Evolutionary conservation across 768 basidiomycete genomes (phyloP), one percentile per base, ranked within the genome.

Genomic region (Auriscalpium vulgare): DNA sequence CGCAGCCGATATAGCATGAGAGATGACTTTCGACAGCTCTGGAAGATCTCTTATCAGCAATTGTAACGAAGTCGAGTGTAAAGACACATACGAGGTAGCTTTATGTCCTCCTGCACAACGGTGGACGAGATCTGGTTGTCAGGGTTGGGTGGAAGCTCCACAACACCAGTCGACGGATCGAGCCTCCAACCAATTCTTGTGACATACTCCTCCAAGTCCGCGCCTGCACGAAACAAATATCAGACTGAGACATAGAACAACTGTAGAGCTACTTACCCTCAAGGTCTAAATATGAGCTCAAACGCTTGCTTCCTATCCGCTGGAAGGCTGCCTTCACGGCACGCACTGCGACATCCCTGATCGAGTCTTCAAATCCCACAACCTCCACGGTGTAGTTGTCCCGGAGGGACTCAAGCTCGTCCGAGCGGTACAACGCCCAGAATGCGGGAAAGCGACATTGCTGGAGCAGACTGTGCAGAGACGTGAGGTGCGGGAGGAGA

Each of bases 61-160:
- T n/a, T 14, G 35, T 19, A 53, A 49, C 58, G 40, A 13, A 36
- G 56, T 29, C 14, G 9, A 55, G 58, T 21, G 40, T 53, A 40
- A 21, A 51, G 38, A 13, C 19, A 76, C 90, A 61, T 72, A 91
- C 91, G 91, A 56, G 85, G 81, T 59, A 93, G 74, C 67, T 84
- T 86, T 65, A 93, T 85, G 62, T 77, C 81, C 70, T 93, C 91
- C 68, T 89, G 88, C 23, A 91, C 86, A 50, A 93, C 78, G 1
- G 88, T 87, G 0, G 91, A 87, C 64, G 88, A 84, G 62, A 92
- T 88, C 65, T 90, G 88, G 69, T 93, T 93, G 70, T 93, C 91
- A 13, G 87, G 85, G 69, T 92, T 93, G 46, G 84, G 79, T 21
- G 91, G 91, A 54, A 93, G 74, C 14, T 69, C 73, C 51, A 91